These are phyloP conservation scores for Gracilaria gracilis DNA, from an alignment of 23 red algal genomes.

Conservation along the genomic window DNA sequence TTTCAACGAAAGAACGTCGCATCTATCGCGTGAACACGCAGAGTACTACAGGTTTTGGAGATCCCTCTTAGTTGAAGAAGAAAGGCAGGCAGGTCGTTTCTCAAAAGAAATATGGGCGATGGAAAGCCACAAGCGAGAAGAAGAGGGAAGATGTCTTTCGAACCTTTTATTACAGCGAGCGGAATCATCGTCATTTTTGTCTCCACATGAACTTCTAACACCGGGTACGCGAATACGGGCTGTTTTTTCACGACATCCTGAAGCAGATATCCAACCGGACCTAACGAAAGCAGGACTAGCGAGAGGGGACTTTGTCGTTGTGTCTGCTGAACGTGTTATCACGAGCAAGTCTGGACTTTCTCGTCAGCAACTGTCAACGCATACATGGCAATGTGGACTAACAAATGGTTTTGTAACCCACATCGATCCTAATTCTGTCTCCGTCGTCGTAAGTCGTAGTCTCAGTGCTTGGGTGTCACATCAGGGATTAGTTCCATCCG, in stretches of 20 bases:
- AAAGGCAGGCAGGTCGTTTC: slow-evolving; percentile 10
- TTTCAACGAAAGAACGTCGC: slow-evolving; percentile 42
- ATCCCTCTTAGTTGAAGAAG: slow-evolving; percentile 53
- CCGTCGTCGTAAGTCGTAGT: slow-evolving; percentile 50
- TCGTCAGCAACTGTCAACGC: not conserved
- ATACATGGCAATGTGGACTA: slow-evolving; percentile 63
- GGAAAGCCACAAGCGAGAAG: slow-evolving; percentile 47
- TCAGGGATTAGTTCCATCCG: slow-evolving; percentile 12
- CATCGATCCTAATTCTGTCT: not conserved
- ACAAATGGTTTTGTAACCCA: slow-evolving; percentile 66
- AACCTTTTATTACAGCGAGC: slow-evolving; percentile 8
- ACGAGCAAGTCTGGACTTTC: not conserved
- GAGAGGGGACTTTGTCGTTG: slow-evolving; percentile 72
- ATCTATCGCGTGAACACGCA: slow-evolving; percentile 22
- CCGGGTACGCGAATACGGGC: slow-evolving; percentile 3
- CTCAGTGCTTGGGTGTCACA: slow-evolving; percentile 37
- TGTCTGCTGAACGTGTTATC: slow-evolving; percentile 64
- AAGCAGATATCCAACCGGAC: not conserved
- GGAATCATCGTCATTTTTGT: not conserved
- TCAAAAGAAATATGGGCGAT: slow-evolving; percentile 74
- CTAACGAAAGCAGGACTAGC: slow-evolving; percentile 37
- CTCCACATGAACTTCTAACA: slow-evolving; percentile 10
- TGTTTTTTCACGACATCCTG: not conserved
- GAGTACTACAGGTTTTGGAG: slow-evolving; percentile 66
- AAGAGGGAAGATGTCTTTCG: slow-evolving; percentile 54